phyloP scores from a whole-genome alignment of 2,329 filamentous ascomycete genomes.

The Zasmidium cellare region DNA sequence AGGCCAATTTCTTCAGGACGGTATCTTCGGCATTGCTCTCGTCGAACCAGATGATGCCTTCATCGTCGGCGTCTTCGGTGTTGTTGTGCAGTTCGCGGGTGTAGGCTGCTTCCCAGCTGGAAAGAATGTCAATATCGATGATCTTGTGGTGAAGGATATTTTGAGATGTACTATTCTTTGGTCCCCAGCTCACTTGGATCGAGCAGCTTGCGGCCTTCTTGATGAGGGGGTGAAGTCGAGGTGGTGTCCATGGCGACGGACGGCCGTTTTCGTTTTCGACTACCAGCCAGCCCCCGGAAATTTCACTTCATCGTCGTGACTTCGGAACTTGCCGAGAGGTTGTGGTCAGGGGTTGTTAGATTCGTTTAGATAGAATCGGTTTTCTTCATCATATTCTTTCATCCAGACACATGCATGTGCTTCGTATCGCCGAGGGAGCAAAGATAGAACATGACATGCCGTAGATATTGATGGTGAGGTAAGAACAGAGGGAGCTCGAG shows the following conservation, averaged over 20 bases:
- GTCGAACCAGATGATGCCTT: constrained; percentile 94
- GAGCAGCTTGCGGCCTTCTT: constrained; percentile 45
- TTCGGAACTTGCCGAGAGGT: not conserved
- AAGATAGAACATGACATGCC: too few species aligned
- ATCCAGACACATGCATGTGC: too few species aligned
- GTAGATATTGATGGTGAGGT: not conserved
- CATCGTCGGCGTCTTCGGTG: constrained; percentile 69
- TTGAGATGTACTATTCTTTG: constrained; percentile 74
- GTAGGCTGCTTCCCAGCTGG: constrained; percentile 65
- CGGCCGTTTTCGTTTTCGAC: not conserved
- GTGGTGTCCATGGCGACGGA: constrained; percentile 4
- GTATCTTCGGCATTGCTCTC: constrained; percentile 86
- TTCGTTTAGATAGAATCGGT: too few species aligned
- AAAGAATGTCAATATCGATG: constrained; percentile 1
- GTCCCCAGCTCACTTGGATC: constrained; percentile 81
- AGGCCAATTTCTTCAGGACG: constrained; percentile 63
- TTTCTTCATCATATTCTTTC: too few species aligned
- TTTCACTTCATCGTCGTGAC: not conserved
- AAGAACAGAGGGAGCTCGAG: not conserved
- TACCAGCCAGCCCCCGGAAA: not conserved
- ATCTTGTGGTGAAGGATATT: not conserved
- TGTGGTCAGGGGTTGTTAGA: not conserved
- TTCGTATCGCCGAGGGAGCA: too few species aligned
- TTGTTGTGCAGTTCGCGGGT: constrained; percentile 70
- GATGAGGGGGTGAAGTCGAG: not conserved